phyloP scores from a whole-genome alignment of 345 rosid genomes.

The Euphorbia tirucalli region DNA sequence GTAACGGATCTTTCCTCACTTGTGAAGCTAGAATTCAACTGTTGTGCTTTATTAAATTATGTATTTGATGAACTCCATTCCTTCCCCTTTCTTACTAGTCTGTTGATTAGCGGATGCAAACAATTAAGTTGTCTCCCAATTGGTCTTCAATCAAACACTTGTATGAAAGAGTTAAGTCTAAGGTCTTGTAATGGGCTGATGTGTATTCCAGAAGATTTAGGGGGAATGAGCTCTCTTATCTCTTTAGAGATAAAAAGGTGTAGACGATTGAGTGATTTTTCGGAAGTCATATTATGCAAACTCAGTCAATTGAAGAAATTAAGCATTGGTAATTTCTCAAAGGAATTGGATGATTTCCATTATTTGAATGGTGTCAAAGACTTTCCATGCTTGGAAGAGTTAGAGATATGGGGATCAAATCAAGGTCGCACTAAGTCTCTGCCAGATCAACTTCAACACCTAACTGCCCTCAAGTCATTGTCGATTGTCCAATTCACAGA shows the following conservation, averaged over 20 bases:
- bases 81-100: slow-evolving; percentile 1
- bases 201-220: background rate
- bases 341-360: slow-evolving; percentile 6
- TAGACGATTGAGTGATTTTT: background rate
- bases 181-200: background rate
- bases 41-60: background rate
- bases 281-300: background rate
- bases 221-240: slow-evolving; percentile 2
- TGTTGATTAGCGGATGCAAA: background rate
- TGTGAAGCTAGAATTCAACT: background rate
- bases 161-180: background rate
- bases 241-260: background rate
- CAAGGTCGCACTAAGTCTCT: background rate
- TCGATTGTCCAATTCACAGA: background rate
- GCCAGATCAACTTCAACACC: slow-evolving; percentile 10
- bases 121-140: slow-evolving; percentile 11
- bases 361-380: background rate
- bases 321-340: background rate
- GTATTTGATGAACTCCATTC: background rate
- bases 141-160: background rate
- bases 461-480: background rate
- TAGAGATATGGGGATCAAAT: background rate
- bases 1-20: background rate
- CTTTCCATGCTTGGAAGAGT: background rate
- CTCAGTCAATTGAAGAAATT: background rate